phyloP scores from a whole-genome alignment of 108 stramenopile species.

The Aurantiochytrium sp. region DNA sequence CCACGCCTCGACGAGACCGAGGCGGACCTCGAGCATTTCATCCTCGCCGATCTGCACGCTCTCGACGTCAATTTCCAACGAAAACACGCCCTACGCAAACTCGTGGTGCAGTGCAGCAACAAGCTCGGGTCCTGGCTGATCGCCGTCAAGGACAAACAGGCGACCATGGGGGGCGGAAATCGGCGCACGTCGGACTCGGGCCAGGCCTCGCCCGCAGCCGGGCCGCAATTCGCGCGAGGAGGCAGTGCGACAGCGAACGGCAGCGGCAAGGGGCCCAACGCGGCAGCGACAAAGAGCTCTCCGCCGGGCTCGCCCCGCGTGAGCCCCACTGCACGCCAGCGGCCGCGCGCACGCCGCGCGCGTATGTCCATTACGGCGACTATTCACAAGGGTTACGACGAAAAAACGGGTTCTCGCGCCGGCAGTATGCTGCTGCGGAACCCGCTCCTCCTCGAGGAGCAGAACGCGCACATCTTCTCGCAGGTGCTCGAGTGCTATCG shows the following conservation, averaged over 20 bases:
- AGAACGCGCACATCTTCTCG: background rate
- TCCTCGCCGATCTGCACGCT: background rate
- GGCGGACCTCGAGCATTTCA: background rate
- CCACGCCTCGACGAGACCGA: background rate
- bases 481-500: background rate
- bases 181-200: too few relatives aligned
- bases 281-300: too few relatives aligned
- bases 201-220: too few relatives aligned
- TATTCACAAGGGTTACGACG: background rate
- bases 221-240: too few relatives aligned
- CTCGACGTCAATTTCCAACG: background rate
- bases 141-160: slow-evolving; percentile 18
- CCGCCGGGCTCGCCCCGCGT: too few relatives aligned
- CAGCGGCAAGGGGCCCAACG: too few relatives aligned
- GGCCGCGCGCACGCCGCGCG: background rate
- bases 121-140: background rate
- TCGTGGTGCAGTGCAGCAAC: slow-evolving; percentile 5
- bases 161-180: too few relatives aligned
- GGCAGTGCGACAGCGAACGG: too few relatives aligned
- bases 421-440: background rate
- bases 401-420: background rate
- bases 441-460: background rate
- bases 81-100: background rate
- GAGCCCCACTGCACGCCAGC: too few relatives aligned
- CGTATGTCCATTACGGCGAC: slow-evolving; percentile 21